Percentiles rank a stretch among this genome's conserved stretches.
Conservation (phyloP, 768 basidiomycete genomes). For the Mycena crocata region DNA sequence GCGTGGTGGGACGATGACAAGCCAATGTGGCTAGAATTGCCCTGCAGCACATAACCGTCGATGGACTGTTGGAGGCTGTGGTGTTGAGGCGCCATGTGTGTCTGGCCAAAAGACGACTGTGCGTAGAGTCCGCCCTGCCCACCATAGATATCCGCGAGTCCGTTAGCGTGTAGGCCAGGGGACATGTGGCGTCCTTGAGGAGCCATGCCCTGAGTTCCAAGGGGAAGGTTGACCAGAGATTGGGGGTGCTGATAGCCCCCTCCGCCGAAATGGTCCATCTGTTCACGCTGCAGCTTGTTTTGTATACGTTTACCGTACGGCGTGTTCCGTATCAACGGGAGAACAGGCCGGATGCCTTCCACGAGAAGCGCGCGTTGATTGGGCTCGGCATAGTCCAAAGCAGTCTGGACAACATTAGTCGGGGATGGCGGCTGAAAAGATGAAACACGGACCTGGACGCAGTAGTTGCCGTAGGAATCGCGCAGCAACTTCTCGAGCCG, state of each 20-base stretch:
- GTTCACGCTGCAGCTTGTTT: constrained; percentile 97
- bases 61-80: constrained; percentile 79
- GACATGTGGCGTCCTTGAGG: constrained; percentile 67
- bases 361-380: constrained; percentile 91
- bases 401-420: constrained; percentile 69
- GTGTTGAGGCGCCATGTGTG: constrained; percentile 65
- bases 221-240: constrained; percentile 66
- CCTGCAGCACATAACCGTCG: constrained; percentile 85
- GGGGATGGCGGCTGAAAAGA: constrained; percentile 20
- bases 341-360: constrained; percentile 97
- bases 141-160: constrained; percentile 75
- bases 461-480: constrained; percentile 97
- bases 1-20: constrained; percentile 71
- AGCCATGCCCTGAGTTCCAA: constrained; percentile 67
- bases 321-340: constrained; percentile 98
- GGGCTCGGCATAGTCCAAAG: constrained; percentile 97
- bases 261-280: constrained; percentile 69
- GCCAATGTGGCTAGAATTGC: constrained; percentile 73
- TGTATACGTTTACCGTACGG: constrained; percentile 99
- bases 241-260: constrained; percentile 72
- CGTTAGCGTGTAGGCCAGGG: constrained; percentile 62
- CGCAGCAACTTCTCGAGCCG: constrained; percentile 95
- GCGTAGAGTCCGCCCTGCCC: constrained; percentile 72
- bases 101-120: constrained; percentile 69
- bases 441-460: constrained; percentile 78